These are phyloP conservation scores for Paraglomus occultum DNA, from an alignment of 192 early-diverging fungal genomes.

Conservation along the genomic window DNA sequence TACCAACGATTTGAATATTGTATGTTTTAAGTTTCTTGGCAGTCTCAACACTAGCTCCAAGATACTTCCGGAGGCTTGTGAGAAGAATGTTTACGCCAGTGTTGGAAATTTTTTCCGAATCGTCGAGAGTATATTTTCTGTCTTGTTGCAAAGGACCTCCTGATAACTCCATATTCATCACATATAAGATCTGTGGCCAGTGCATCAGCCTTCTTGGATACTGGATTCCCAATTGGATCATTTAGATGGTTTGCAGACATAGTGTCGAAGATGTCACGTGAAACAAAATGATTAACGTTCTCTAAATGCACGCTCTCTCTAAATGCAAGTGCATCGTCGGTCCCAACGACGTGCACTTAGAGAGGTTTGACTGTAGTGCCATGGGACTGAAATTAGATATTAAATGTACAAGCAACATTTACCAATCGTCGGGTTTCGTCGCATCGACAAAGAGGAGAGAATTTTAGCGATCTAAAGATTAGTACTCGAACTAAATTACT, in stretches of 20 bases:
- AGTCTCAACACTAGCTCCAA: conserved; percentile 24
- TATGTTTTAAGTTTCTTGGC: conserved; percentile 22
- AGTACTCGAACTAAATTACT: too few species aligned
- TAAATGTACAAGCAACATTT: too few species aligned
- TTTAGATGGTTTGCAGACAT: conserved; percentile 9
- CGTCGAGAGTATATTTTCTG: conserved; percentile 18
- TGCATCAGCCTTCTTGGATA: conserved; percentile 22
- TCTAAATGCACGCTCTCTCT: too few species aligned
- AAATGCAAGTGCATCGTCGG: too few species aligned
- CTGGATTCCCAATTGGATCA: conserved; percentile 12
- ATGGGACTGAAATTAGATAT: too few species aligned
- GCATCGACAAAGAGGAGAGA: too few species aligned
- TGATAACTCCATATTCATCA: conserved; percentile 19
- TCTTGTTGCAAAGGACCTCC: conserved; percentile 18
- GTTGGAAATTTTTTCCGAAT: conserved; percentile 20
- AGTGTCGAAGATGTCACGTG: too few species aligned
- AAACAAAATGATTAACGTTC: too few species aligned
- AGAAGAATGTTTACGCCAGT: conserved; percentile 21
- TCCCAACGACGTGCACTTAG: too few species aligned
- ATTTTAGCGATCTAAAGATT: too few species aligned
- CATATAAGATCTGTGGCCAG: conserved; percentile 25
- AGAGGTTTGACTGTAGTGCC: too few species aligned
- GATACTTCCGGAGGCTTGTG: conserved; percentile 6
- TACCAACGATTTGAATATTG: conserved; percentile 27
- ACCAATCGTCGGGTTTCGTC: too few species aligned